phyloP scores from a whole-genome alignment of 441 rosid species.

The Bocquillonia castaneifolia region DNA sequence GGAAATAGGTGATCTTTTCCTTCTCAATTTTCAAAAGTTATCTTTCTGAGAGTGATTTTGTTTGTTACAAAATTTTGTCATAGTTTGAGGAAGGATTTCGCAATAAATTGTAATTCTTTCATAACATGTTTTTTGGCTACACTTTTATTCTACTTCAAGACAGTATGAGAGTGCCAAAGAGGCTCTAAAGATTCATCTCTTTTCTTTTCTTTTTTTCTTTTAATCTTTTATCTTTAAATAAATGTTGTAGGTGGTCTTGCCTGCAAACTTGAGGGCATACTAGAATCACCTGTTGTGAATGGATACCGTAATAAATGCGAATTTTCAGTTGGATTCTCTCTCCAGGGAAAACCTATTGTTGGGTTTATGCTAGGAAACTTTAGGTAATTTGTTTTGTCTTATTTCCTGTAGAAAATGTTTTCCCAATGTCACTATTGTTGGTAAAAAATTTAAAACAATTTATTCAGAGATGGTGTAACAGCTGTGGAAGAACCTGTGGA shows the following conservation, averaged over 20 bases:
- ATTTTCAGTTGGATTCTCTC: slow-evolving; percentile 85
- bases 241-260: slow-evolving; percentile 72
- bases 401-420: slow-evolving; percentile 7
- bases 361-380: slow-evolving; percentile 94
- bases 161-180: not conserved
- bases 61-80: not conserved
- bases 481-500: slow-evolving; percentile 85
- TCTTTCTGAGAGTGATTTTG: not conserved
- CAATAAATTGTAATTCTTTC: not conserved
- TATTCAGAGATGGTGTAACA: slow-evolving; percentile 83
- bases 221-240: too few relatives aligned
- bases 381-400: slow-evolving; percentile 43
- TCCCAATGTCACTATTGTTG: slow-evolving; percentile 11
- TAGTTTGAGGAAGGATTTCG: not conserved
- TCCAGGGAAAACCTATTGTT: slow-evolving; percentile 70
- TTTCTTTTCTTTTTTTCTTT: too few relatives aligned
- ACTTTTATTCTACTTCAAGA: not conserved
- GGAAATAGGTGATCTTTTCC: slow-evolving; percentile 60
- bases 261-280: slow-evolving; percentile 73
- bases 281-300: slow-evolving; percentile 69
- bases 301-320: slow-evolving; percentile 98
- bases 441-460: slow-evolving; percentile 19
- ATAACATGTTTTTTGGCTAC: not conserved
- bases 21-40: slow-evolving; percentile 12
- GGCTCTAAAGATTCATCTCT: not conserved